A percentile compares a stretch with the other conserved stretches of the same genome.
These are phyloP conservation scores for Scenedesmus sp. DNA, from an alignment of 163 green algal genomes.

Conservation along the genomic window DNA sequence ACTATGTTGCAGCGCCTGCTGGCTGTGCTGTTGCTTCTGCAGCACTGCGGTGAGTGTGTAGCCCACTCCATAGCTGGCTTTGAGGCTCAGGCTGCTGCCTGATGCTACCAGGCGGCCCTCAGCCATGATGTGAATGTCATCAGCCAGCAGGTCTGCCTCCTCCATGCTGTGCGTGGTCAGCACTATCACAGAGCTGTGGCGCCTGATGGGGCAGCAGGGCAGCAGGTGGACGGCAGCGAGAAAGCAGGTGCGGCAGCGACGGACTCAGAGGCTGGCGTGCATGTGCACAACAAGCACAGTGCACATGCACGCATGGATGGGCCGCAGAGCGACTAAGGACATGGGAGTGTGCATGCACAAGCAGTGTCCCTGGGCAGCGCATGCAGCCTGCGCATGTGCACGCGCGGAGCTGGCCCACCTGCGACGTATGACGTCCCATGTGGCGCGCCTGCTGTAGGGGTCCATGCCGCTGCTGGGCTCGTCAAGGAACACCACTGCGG, in stretches of 20 bases:
- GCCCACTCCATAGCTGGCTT: constrained; percentile 75
- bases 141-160: constrained; percentile 72
- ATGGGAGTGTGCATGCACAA: too few relatives aligned
- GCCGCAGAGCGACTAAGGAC: too few relatives aligned
- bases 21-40: constrained; percentile 6
- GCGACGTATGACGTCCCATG: constrained; percentile 87
- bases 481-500: constrained; percentile 83
- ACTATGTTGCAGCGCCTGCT: background rate
- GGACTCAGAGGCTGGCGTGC: too few relatives aligned
- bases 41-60: constrained; percentile 80
- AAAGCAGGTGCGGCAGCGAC: background rate
- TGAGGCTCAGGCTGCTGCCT: constrained; percentile 75
- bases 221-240: background rate
- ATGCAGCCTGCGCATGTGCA: background rate
- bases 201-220: constrained; percentile 22
- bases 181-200: constrained; percentile 70
- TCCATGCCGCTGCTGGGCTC: constrained; percentile 90
- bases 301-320: background rate
- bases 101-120: constrained; percentile 69
- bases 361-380: background rate
- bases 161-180: constrained; percentile 93
- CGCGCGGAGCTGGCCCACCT: constrained; percentile 28
- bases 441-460: constrained; percentile 81
- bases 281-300: background rate
- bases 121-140: constrained; percentile 62